Conservation (phyloP, 129 eudicot genomes). For the Lactuca saligna region DNA sequence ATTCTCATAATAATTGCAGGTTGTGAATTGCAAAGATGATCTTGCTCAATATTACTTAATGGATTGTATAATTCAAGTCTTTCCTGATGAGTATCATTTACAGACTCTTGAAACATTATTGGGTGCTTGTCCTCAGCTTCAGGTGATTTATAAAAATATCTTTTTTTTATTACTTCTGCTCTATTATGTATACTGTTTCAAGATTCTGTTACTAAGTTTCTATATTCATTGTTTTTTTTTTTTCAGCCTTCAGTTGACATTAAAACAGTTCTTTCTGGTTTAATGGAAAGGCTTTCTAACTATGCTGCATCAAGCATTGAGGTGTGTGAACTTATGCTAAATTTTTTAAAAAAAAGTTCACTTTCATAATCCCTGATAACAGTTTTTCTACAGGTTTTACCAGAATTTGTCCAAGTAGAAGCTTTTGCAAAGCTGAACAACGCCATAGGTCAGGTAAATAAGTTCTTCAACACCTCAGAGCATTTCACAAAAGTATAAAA, state of each 20-base stretch:
- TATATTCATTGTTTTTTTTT: slow-evolving; percentile 2
- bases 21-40: slow-evolving; percentile 97
- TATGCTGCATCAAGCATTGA: slow-evolving; percentile 94
- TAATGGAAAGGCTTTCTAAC: slow-evolving; percentile 94
- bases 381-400: slow-evolving; percentile 74
- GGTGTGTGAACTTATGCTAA: slow-evolving; percentile 45
- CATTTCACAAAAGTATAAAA: background rate
- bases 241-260: slow-evolving; percentile 86
- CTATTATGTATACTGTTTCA: background rate
- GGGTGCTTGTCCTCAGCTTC: slow-evolving; percentile 98
- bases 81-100: slow-evolving; percentile 94
- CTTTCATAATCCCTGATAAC: slow-evolving; percentile 29
- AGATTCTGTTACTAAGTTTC: slow-evolving; percentile 14
- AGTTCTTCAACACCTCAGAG: slow-evolving; percentile 15
- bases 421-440: slow-evolving; percentile 85
- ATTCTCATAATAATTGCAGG: slow-evolving; percentile 44
- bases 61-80: slow-evolving; percentile 98
- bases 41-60: slow-evolving; percentile 89
- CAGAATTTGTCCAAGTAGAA: slow-evolving; percentile 94
- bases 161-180: background rate
- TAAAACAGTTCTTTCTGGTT: slow-evolving; percentile 83
- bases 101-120: slow-evolving; percentile 90
- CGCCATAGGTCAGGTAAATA: slow-evolving; percentile 86
- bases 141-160: slow-evolving; percentile 43
- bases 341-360: slow-evolving; percentile 1